Evolutionary conservation across 768 basidiomycete genomes (phyloP).

Genomic region (Mrakia gelida): DNA sequence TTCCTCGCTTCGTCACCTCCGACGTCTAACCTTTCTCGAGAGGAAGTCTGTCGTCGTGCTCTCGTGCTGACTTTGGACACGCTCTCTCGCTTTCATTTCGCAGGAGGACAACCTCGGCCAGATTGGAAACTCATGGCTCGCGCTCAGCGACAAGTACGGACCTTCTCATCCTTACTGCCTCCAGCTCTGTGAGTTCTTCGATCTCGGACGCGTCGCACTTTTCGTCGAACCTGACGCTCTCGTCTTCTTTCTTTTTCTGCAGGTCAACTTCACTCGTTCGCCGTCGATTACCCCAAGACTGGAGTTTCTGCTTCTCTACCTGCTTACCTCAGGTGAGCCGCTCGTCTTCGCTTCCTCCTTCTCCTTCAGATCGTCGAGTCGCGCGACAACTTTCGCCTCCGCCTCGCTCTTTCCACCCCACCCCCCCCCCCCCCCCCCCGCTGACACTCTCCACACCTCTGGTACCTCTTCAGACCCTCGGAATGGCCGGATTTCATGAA

Average conservation of each 20-base stretch:
- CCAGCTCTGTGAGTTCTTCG: conserved; percentile 34
- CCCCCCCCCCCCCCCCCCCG: no score
- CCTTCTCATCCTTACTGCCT: conserved; percentile 38
- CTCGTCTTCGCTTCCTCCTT: no score
- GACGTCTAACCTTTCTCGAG: no score
- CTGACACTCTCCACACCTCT: no score
- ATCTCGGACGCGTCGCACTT: not conserved
- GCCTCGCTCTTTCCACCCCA: no score
- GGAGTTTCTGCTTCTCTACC: conserved; percentile 39
- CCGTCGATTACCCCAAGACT: conserved; percentile 45
- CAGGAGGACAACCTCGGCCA: conserved; percentile 44
- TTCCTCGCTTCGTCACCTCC: no score
- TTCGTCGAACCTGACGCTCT: no score
- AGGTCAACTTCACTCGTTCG: not conserved
- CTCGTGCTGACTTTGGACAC: not conserved
- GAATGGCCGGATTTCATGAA: conserved; percentile 45
- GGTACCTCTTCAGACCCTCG: conserved; percentile 19
- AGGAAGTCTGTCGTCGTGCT: no score
- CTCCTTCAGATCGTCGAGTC: no score
- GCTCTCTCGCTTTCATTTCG: conserved; percentile 4
- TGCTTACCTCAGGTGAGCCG: conserved; percentile 24
- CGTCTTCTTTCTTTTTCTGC: conserved; percentile 9
- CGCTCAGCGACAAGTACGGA: conserved; percentile 35
- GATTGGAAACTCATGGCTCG: conserved; percentile 42
- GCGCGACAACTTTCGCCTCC: no score